Base-by-base conservation (phyloP, 495 filamentous ascomycete genomes). In the Extremus antarcticus region DNA sequence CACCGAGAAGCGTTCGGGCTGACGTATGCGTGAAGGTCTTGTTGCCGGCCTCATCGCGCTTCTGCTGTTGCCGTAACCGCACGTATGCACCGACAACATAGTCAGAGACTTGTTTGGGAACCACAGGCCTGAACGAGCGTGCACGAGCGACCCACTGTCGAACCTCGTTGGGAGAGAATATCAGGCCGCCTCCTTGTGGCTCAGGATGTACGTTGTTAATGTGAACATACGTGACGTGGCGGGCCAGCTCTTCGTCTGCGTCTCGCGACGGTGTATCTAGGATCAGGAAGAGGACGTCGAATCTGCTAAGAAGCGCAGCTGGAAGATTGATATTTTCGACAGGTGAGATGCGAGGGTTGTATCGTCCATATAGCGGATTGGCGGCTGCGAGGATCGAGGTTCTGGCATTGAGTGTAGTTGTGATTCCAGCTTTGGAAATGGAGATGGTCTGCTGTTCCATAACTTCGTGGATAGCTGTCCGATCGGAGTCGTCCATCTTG, bases 381-480 rank as follows among this genome's bases (percentile, higher is more conserved):
- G 92, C 92, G 13, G 92, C 92, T 1, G 92, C 94, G n/a, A 98
- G 80, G 65, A 98, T 97, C 0, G 92, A 94, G 15, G 92, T 95
- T 46, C 92, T 85, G 1, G 92, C 92, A 64, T 98, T 98, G 38
- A 98, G 80, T 0, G 90, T 90, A 13, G 92, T 98, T 43, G 82
- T 92, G 68, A 98, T 98, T 57, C 92, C 92, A 17, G 92, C 92
- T 75, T 98, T 98, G 60, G 90, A 95, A 61, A 98, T 97, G 53
- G 88, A 94, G 54, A 98, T 98, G 48, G 92, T 98, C 71, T 98
- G 92, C 67, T 98, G 92, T 65, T 98, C 92, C 92, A 98, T 98
- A 25, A 98, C 92, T 82, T 98, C 92, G 77, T 98, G 92, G 65
- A 98, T 97, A 25, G 94, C 94, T 0, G 92, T 97, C 55, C 92